Base-by-base conservation (phyloP, 2,329 filamentous ascomycete species). In the Fusarium agapanthi region DNA sequence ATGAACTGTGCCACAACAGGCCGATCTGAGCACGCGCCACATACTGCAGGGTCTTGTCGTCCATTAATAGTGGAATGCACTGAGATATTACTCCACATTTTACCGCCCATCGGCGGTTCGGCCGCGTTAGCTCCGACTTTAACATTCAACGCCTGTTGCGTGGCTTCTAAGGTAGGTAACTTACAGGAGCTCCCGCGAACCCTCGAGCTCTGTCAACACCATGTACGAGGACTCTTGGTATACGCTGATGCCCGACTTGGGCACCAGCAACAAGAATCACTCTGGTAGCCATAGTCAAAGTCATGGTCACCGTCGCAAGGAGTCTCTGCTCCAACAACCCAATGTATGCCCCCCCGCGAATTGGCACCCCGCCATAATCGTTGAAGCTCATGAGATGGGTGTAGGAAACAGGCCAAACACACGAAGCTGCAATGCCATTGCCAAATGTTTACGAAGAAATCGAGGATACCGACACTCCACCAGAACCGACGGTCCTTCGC, bases 191-290 rank as follows among this genome's bases (percentile, higher is more conserved):
- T 67, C 40, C n/a, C 47, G 65, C 57, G 47, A 69, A 75, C 53
- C 66, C 65, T 64, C 53, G 45, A 71, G 72, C 65, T 72, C 51
- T n/a, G 47, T 58, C 55, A 44, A 43, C 74, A 84, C 74, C 75
- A 95, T 94, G 92, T 93, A 93, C 81, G 93, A 95, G 82, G 93
- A 95, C 81, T 90, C 92, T 35, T 95, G 93, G 93, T 94, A 95
- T 83, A 93, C 88, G 80, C 91, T 94, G 79, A 89, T 93, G 72
- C 88, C 92, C 32, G 89, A 92, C 61, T 82, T 88, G 60, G 83
- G 87, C 65, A 83, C 86, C 72, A 87, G 86, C 72, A 88, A 86
- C 75, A 84, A 84, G 67, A 82, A 83, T n/a, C 76, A 84, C 47
- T 81, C 84, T 30, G 83, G 85, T 65, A 79, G 76, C 44, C 83